A percentile compares a stretch with the other conserved stretches of the same genome.
phyloP scores from a whole-genome alignment of 139 green algal genomes.

The Dunaliella sp. region DNA sequence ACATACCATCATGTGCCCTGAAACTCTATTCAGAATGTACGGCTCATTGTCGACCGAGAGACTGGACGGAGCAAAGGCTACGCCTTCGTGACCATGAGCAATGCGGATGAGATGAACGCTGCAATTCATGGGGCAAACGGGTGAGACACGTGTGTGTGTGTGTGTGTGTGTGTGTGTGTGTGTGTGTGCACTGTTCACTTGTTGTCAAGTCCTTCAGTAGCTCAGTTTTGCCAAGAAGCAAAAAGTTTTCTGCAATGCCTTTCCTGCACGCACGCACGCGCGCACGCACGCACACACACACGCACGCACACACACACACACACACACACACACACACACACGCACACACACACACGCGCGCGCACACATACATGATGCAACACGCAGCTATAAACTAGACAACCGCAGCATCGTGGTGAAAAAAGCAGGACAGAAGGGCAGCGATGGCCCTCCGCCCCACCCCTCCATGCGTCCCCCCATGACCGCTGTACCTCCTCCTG shows the following conservation, averaged over 20 bases:
- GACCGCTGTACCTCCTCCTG: background rate
- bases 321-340: too few relatives aligned
- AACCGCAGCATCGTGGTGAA: slow-evolving; percentile 47
- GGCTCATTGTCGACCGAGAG: slow-evolving; percentile 49
- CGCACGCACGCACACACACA: too few relatives aligned
- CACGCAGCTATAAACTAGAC: slow-evolving; percentile 43
- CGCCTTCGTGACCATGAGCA: slow-evolving; percentile 52
- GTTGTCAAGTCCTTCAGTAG: too few relatives aligned
- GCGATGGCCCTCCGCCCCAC: background rate
- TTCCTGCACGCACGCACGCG: too few relatives aligned
- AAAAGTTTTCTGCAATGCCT: too few relatives aligned
- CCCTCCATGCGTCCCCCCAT: background rate
- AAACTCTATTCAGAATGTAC: slow-evolving; percentile 34
- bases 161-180: background rate
- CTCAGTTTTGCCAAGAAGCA: too few relatives aligned
- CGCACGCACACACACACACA: too few relatives aligned
- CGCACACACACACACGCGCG: too few relatives aligned
- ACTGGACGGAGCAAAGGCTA: slow-evolving; percentile 51
- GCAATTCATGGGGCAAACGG: slow-evolving; percentile 14
- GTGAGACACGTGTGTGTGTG: background rate
- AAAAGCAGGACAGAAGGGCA: slow-evolving; percentile 42
- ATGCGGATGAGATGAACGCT: slow-evolving; percentile 2
- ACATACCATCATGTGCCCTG: too few relatives aligned
- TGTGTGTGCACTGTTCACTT: too few relatives aligned
- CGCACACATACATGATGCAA: too few relatives aligned